Base-by-base conservation (phyloP, 2,329 filamentous ascomycete genomes). In the Pezicula radicicola region DNA sequence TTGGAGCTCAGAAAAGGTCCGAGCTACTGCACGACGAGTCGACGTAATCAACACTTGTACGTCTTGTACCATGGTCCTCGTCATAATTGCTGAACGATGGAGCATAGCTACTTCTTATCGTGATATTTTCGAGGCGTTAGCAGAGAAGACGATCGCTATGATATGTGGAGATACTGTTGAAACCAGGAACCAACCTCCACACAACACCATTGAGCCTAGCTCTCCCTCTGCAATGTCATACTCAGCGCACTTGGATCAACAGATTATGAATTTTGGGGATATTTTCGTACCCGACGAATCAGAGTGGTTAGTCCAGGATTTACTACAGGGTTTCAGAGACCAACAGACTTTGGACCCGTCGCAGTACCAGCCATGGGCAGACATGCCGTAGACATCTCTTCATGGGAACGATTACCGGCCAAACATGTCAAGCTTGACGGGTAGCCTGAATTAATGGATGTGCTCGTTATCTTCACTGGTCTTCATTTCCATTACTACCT, bases 21-120 rank as follows among this genome's bases (percentile, higher is more conserved):
- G 63, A 4, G 39, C 52, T 27, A 28, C 47, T 2, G 15, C 37
- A 21, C 47, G 54, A 10, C 40, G 53, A 18, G 52, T 54, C 5
- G 41, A 58, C 2, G 54, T 65, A 10, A 66, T 54, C 52, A 62
- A 49, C 19, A 61, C 61, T 4, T 64, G 60, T 50, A 65, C 57
- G 9, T 58, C 54, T 28, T 65, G 65, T 40, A 68, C 60, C 1
- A 67, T 65, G 43, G 51, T 67, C 1, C 46, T 69, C 6, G 60
- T 63, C 1, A 50, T 66, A 7, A 66, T 69, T 18, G 64, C 65
- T 0, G 65, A 69, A 25, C 57, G 63, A 1, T 70, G 67, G 66
- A 50, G 51, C 15, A 50, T 36, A 12, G 67, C 63, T 1, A 57
- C 63, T 1, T 61, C 66, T 0, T 68, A 68, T 49, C 62, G 67